Percentiles rank a stretch among this genome's conserved stretches.
phyloP scores from a whole-genome alignment of 345 rosid species.

The Eutrema yunnanense region DNA sequence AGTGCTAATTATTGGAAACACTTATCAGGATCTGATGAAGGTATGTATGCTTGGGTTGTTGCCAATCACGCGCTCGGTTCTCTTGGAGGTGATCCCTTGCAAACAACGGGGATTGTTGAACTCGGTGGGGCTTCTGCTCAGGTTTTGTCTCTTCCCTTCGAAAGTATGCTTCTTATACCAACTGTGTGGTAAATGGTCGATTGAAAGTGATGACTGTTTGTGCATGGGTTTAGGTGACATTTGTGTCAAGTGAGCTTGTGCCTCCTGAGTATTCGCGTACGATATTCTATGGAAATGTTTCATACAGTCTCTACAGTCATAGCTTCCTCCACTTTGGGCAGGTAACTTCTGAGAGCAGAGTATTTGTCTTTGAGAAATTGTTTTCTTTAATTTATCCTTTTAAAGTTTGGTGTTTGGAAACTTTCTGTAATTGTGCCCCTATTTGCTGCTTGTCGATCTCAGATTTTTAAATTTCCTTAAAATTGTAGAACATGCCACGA shows the following conservation, averaged over 20 bases:
- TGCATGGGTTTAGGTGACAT: conserved; percentile 13
- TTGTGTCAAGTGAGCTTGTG: conserved; percentile 59
- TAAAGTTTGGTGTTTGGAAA: background rate
- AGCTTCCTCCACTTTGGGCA: conserved; percentile 95
- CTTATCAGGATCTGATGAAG: conserved; percentile 88
- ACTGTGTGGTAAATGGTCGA: background rate
- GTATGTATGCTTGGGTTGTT: conserved; percentile 88
- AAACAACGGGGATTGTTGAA: conserved; percentile 85
- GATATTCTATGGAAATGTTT: conserved; percentile 55
- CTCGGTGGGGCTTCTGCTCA: conserved; percentile 99
- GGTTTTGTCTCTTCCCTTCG: conserved; percentile 34
- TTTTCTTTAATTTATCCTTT: background rate
- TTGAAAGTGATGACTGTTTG: background rate
- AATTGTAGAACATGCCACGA: background rate
- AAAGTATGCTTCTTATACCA: no score
- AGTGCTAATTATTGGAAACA: background rate
- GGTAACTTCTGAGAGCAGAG: conserved; percentile 37
- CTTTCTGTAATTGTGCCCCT: background rate
- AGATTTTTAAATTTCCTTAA: background rate
- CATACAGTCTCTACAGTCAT: conserved; percentile 88
- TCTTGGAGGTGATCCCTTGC: conserved; percentile 71
- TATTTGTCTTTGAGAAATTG: background rate
- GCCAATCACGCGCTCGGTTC: conserved; percentile 77
- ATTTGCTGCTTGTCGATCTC: background rate
- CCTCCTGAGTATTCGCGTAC: conserved; percentile 67